Evolutionary conservation across 208 protist genomes (phyloP).

Genomic region (Leishmania arabica): DNA sequence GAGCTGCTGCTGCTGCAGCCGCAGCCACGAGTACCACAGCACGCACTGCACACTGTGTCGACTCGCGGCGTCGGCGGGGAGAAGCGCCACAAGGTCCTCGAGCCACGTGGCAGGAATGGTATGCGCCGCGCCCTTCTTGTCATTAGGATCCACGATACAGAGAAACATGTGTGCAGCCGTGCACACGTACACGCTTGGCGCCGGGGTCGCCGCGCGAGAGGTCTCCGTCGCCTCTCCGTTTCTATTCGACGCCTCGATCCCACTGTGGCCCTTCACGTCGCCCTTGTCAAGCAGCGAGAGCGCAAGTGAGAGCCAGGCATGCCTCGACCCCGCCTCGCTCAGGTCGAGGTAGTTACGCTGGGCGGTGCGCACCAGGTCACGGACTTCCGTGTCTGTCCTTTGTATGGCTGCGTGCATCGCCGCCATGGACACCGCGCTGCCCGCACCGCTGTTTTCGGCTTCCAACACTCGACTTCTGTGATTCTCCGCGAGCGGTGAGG

Average conservation of each 20-base stretch:
- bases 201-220: not conserved
- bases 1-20: constrained; percentile 13
- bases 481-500: too few species aligned
- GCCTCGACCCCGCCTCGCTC: constrained; percentile 31
- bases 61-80: constrained; percentile 26
- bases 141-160: constrained; percentile 37
- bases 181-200: constrained; percentile 41
- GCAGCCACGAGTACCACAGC: constrained; percentile 58
- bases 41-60: constrained; percentile 53
- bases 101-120: constrained; percentile 43
- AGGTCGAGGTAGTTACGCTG: constrained; percentile 37
- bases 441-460: not conserved
- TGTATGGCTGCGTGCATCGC: not conserved
- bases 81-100: constrained; percentile 44
- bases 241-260: not conserved
- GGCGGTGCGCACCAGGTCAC: constrained; percentile 31
- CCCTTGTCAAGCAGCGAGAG: constrained; percentile 19
- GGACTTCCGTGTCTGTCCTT: constrained; percentile 26
- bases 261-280: not conserved
- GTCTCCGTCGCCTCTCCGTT: constrained; percentile 1
- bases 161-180: constrained; percentile 76
- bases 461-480: not conserved
- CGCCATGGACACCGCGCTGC: not conserved
- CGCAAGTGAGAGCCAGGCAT: constrained; percentile 33
- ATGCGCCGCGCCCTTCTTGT: constrained; percentile 16